phyloP scores from a whole-genome alignment of 2,329 filamentous ascomycete genomes.

The Diplocarpon rosae region DNA sequence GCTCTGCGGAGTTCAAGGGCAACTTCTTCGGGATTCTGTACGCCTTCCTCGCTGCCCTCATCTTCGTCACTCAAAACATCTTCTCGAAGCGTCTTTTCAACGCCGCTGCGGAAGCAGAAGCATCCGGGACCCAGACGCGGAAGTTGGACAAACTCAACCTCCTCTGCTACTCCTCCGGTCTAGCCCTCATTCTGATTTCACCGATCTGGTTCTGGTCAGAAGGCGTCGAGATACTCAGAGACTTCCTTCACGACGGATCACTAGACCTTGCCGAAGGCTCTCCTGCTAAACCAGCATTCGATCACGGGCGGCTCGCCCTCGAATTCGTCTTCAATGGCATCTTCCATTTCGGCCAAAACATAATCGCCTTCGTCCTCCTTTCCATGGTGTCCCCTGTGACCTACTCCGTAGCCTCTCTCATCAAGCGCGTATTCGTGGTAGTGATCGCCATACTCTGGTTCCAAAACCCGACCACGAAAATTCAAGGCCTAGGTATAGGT shows the following conservation, averaged over 20 bases:
- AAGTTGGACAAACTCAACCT: slow-evolving; percentile 97
- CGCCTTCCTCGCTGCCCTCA: slow-evolving; percentile 78
- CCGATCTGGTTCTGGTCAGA: slow-evolving; percentile 94
- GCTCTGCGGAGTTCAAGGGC: slow-evolving; percentile 80
- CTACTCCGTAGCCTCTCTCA: slow-evolving; percentile 89
- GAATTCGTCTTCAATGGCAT: slow-evolving; percentile 96
- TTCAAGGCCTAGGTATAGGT: slow-evolving; percentile 76
- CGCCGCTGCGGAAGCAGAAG: slow-evolving; percentile 76
- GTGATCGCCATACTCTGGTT: slow-evolving; percentile 95
- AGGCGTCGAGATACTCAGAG: slow-evolving; percentile 63
- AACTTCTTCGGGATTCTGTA: slow-evolving; percentile 86
- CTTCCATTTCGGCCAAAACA: slow-evolving; percentile 94
- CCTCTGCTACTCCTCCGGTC: slow-evolving; percentile 88
- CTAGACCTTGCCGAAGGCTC: slow-evolving; percentile 49
- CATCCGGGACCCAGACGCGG: slow-evolving; percentile 55
- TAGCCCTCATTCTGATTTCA: slow-evolving; percentile 78
- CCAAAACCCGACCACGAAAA: slow-evolving; percentile 69
- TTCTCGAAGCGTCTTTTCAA: slow-evolving; percentile 98
- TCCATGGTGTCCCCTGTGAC: slow-evolving; percentile 94
- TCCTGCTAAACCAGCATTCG: slow-evolving; percentile 45
- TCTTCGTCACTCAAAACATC: slow-evolving; percentile 97
- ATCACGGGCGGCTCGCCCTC: slow-evolving; percentile 61
- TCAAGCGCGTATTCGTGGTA: slow-evolving; percentile 97
- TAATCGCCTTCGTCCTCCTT: slow-evolving; percentile 83
- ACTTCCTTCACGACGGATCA: slow-evolving; percentile 72